These are phyloP conservation scores for Pyropia yezoensis DNA, from an alignment of 23 red algal species.

Conservation along the genomic window DNA sequence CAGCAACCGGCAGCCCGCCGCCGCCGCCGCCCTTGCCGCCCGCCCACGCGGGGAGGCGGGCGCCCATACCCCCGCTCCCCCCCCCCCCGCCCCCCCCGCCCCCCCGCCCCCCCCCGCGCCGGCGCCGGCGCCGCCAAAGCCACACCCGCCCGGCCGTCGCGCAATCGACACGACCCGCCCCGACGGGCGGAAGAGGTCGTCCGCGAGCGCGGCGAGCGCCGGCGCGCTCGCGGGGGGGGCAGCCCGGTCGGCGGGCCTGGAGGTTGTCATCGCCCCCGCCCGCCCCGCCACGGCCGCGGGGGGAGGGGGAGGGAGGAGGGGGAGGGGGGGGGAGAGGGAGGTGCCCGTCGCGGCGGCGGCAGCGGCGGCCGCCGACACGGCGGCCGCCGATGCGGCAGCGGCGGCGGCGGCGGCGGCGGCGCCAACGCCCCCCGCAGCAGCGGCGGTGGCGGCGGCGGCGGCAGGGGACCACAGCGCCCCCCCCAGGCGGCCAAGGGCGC, in stretches of 20 bases:
- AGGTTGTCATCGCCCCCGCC: background rate
- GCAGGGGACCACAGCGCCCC: background rate
- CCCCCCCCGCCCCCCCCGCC: no score
- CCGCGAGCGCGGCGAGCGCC: constrained; percentile 11
- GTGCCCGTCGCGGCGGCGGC: background rate
- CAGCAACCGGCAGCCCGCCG: no score
- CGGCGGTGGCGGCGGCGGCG: background rate
- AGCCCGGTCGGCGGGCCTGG: no score
- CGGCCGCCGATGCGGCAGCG: background rate
- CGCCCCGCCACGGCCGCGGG: background rate
- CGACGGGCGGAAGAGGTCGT: constrained; percentile 10
- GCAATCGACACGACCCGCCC: constrained; percentile 1
- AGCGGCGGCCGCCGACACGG: background rate
- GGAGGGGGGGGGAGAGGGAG: background rate
- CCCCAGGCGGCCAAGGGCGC: no score
- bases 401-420: constrained; percentile 5
- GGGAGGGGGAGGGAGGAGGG: background rate
- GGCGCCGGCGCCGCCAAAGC: no score
- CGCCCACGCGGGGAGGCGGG: no score
- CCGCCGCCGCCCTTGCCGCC: no score
- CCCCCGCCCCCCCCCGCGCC: no score
- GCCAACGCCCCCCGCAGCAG: background rate
- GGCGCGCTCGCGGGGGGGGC: constrained; percentile 21
- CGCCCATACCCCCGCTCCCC: no score
- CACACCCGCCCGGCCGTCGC: background rate